A percentile compares a stretch with the other conserved stretches of the same genome.
These are phyloP conservation scores for Saccharomyces jurei DNA, from an alignment of 805 yeast species.

Conservation along the genomic window DNA sequence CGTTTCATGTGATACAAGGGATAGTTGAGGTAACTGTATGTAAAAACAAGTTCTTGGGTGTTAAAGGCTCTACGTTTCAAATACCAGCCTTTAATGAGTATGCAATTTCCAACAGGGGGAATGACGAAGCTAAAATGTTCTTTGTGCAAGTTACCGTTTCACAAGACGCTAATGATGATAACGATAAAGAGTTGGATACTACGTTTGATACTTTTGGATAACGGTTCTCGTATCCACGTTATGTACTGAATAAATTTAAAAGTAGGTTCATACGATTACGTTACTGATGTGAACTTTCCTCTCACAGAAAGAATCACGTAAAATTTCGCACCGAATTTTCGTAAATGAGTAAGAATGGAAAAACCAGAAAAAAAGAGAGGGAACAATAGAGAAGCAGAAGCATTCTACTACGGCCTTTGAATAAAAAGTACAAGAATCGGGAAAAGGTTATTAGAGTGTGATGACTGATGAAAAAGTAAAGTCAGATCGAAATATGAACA, in stretches of 20 bases:
- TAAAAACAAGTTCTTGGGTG: conserved; percentile 50
- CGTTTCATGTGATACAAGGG: conserved; percentile 71
- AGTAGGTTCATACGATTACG: not conserved
- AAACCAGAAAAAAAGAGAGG: not conserved
- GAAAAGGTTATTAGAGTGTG: not conserved
- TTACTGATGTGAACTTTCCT: not conserved
- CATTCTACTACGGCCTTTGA: not conserved
- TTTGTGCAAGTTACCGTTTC: conserved; percentile 57
- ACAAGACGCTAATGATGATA: not conserved
- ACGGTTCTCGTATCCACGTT: not conserved
- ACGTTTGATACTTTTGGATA: not conserved
- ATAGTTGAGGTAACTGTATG: conserved; percentile 57
- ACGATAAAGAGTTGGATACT: not conserved
- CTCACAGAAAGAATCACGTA: not conserved
- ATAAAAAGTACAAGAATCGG: not conserved
- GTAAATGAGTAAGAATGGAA: not conserved
- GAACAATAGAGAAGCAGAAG: not conserved
- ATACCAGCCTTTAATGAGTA: conserved; percentile 73
- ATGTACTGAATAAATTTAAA: not conserved
- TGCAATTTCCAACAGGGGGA: conserved; percentile 56
- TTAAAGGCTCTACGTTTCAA: conserved; percentile 70
- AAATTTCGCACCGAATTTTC: not conserved
- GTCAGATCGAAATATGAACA: not conserved
- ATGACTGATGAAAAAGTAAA: not conserved
- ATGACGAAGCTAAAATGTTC: conserved; percentile 52